Base-by-base conservation (phyloP, 345 rosid genomes). In the Gynandropsis gynandra region DNA sequence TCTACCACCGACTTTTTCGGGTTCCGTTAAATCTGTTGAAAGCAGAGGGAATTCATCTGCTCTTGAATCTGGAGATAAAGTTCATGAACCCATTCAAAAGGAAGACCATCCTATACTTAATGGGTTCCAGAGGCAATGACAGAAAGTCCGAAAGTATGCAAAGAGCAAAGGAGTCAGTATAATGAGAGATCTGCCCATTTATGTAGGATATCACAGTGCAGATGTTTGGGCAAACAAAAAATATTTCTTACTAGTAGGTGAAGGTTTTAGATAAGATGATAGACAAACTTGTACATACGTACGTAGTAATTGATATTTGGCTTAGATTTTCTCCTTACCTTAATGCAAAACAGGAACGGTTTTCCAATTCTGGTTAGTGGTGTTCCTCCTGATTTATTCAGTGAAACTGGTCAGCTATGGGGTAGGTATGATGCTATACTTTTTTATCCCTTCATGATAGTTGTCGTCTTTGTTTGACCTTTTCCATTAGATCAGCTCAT, bases 161-260 rank as follows among this genome's bases (percentile, higher is more conserved):
- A 62, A 34, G 54, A 46, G 18, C 36, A 87, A 77, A 64, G 96
- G 89, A 52, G 72, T 90, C 48, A 71, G 80, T 72, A 79, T 90
- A 72, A 90, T 90, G 98, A 96, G 98, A 15, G 98, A 90, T 76
- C 87, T 90, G 98, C 95, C 98, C 44, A 87, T 90, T 46, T 90
- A 90, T 59, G 96, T 87, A 36, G 98, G 85, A 27, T 87, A 87
- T 64, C 96, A 90, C 60, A 87, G 98, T 77, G 98, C 96, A 47
- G 96, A 84, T 72, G 96, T 90, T 61, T 90, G 98, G 98, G 98
- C 96, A 59, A 87, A 90, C 60, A 87, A 74, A 68, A 84, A 82
- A 49, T 85, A 80, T 27, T 90, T 90, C 68, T 75, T 82, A 54
- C 73, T 90, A 83, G 98, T 77, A 66, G 56, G 78, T 48, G 56